Base-by-base conservation (phyloP, 257 asterid species). In the Nicotiana obtusifolia region DNA sequence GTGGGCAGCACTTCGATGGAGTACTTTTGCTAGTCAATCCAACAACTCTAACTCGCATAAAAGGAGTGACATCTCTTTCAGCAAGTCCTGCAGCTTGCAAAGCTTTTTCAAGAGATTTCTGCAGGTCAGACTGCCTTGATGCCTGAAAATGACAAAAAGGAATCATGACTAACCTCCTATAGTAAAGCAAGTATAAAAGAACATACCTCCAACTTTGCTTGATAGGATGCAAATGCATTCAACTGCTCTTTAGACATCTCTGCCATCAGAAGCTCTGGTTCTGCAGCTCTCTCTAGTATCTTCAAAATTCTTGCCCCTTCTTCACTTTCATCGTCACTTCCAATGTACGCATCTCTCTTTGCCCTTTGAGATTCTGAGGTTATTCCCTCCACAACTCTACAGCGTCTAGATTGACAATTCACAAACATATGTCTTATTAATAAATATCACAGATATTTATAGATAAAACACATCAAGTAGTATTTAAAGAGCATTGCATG, bases 281-380 rank as follows among this genome's bases (percentile, higher is more conserved):
- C 98, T 80, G 99, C 99, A 84, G 98, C 86, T 79, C 95, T 88
- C 91, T 96, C 99, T n/a, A 96, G 98, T 78, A 96, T 84, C 90
- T 87, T 94, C 90, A 92, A 89, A 81, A 96, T 88, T 87, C 90
- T 91, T 85, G 99, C 99, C 82, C 99, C 99, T 88, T 93, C 98
- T 82, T 91, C 97, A 87, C 89, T 83, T 81, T 92, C 97, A 84
- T 82, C 82, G 86, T 86, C 95, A 82, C 86, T 81, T 49, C 83
- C 87, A 64, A 84, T 77, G 76, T 86, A 83, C 83, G 88, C 82
- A 26, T 86, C 92, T 71, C 83, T 80, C 65, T 62, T 86, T 84
- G 82, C 95, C 86, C 84, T 91, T 84, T 94, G 92, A 81, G 88
- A 90, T 77, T 90, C 88, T 61, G 99, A 89, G 78, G 93, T 82